Percentiles rank a stretch among this genome's conserved stretches.
Conservation (phyloP, 192 early-diverging fungal species). For the Coemansia sp. region DNA sequence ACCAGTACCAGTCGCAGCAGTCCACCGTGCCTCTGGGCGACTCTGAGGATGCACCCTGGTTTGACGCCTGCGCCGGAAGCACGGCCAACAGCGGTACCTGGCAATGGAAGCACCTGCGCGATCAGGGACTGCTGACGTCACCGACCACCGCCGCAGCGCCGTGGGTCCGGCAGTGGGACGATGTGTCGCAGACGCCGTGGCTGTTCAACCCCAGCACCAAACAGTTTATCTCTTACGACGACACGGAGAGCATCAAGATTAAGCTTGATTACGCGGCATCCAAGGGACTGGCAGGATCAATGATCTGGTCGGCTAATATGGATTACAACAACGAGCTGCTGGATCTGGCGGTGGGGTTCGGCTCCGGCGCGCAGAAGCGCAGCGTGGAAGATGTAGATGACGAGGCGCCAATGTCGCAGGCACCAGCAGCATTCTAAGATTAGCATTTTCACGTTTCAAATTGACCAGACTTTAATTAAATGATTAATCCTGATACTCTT, state of each 20-base stretch:
- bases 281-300: conserved; percentile 62
- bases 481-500: conserved; percentile 29
- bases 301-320: conserved; percentile 55
- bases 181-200: conserved; percentile 61
- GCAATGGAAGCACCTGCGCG: conserved; percentile 65
- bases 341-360: conserved; percentile 58
- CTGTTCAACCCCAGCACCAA: conserved; percentile 58
- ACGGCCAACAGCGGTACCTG: conserved; percentile 61
- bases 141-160: conserved; percentile 56
- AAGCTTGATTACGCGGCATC: conserved; percentile 60
- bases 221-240: conserved; percentile 77
- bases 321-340: conserved; percentile 62
- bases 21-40: conserved; percentile 55
- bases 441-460: too few relatives aligned
- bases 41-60: conserved; percentile 57
- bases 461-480: not conserved
- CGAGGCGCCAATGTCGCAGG: conserved; percentile 6
- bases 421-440: not conserved
- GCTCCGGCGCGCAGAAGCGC: conserved; percentile 2
- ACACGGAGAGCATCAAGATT: conserved; percentile 61
- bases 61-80: conserved; percentile 49
- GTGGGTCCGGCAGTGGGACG: conserved; percentile 68
- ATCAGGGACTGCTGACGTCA: conserved; percentile 52
- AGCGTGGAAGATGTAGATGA: conserved; percentile 6
- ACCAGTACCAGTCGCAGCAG: conserved; percentile 50